Evolutionary conservation across 768 basidiomycete species (phyloP), one percentile per base, ranked within the genome.

Genomic region (Suillus plorans): DNA sequence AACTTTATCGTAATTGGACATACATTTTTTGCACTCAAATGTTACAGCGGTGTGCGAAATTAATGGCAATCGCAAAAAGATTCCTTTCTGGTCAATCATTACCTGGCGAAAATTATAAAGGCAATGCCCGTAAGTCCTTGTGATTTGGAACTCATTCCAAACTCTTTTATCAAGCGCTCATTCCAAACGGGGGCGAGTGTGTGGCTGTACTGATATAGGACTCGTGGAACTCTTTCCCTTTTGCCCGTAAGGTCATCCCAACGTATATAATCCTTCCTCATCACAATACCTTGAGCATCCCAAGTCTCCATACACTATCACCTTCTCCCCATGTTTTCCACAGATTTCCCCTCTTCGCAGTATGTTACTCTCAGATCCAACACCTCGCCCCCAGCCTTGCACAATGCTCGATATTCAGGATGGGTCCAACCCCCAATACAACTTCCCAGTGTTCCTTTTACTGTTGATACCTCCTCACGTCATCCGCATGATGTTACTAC

Each of bases 341-440:
- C 53, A 34, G 18, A 2, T 34, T 10, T 3, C 10, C 31, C 18
- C 18, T 1, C 18, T 12, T 34, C 5, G 31, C 31, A 20, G 31
- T n/a, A 5, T 10, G 5, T 34, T n/a, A 9, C 53, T 10, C 53
- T 8, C 2, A 12, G 9, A 13, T 37, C 37, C 14, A 25, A 39
- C 9, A 28, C 5, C 10, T 16, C 39, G 10, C 39, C 25, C 12
- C 25, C 57, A 22, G 39, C 25, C 4, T 25, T 62, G 12, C 59
- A 62, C 31, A 52, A 47, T 39, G 60, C 60, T 25, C 60, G 49
- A 7, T 61, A 64, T 25, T 5, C 14, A 31, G 63, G 63, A n/a
- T 61, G 63, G 37, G 49, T 39, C 36, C 8, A 12, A 34, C 8
- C 61, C 36, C 39, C 20, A 41, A 47, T 16, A 44, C 60, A 34